Evolutionary conservation across 352 stramenopile species (phyloP).

Genomic region (Peronospora belbahrii): DNA sequence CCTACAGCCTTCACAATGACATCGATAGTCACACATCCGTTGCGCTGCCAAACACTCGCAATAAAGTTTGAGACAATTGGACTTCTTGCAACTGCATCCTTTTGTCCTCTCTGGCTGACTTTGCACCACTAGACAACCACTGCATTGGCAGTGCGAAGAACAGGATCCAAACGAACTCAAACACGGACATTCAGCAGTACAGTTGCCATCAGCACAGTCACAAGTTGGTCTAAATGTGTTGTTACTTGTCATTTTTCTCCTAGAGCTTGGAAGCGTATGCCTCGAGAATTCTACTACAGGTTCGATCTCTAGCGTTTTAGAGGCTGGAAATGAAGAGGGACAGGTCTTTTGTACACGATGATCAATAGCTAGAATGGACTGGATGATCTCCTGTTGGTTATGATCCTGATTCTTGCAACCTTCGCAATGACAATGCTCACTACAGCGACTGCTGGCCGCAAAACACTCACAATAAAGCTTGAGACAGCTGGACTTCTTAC

Average conservation of each 20-base stretch:
- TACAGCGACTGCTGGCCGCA: conserved; percentile 39
- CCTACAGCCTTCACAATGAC: conserved; percentile 80
- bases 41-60: conserved; percentile 77
- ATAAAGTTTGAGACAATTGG: conserved; percentile 94
- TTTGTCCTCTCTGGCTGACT: conserved; percentile 37
- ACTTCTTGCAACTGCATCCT: conserved; percentile 95
- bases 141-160: conserved; percentile 28
- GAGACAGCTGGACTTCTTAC: conserved; percentile 94
- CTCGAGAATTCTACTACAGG: not conserved
- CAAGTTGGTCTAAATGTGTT: conserved; percentile 19
- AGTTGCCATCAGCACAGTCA: conserved; percentile 33
- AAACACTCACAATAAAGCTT: conserved; percentile 91
- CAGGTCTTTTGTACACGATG: conserved; percentile 45
- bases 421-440: conserved; percentile 62
- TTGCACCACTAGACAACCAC: conserved; percentile 32
- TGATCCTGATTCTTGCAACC: conserved; percentile 66
- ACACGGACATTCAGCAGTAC: conserved; percentile 37
- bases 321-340: conserved; percentile 22
- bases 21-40: conserved; percentile 58
- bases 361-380: conserved; percentile 46
- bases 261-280: not conserved
- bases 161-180: conserved; percentile 36
- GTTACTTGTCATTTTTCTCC: conserved; percentile 18
- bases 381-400: conserved; percentile 47
- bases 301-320: conserved; percentile 9